These are phyloP conservation scores for Alternaria metachromatica DNA, from an alignment of 2,329 filamentous ascomycete genomes.

Conservation along the genomic window DNA sequence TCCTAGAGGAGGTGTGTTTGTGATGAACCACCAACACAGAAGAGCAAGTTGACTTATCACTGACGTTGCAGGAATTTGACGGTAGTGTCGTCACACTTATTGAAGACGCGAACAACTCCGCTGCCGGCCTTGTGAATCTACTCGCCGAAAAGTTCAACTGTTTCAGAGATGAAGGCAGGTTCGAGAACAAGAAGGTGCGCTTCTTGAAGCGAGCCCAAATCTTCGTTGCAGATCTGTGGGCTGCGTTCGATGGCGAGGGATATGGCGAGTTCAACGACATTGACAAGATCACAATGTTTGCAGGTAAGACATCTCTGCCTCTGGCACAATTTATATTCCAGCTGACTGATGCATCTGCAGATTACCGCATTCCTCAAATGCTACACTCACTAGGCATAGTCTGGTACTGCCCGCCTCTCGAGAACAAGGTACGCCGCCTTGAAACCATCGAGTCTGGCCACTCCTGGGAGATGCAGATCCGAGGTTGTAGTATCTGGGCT, in stretches of 20 bases:
- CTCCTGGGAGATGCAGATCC: slow-evolving; percentile 83
- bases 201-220: slow-evolving; percentile 96
- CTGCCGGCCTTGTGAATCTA: slow-evolving; percentile 83
- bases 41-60: slow-evolving; percentile 8
- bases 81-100: slow-evolving; percentile 78
- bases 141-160: slow-evolving; percentile 82
- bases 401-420: slow-evolving; percentile 80
- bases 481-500: slow-evolving; percentile 95
- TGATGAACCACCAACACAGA: background rate
- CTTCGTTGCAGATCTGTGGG: slow-evolving; percentile 94
- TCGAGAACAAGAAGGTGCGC: slow-evolving; percentile 76
- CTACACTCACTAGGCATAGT: slow-evolving; percentile 83
- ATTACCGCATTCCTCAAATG: slow-evolving; percentile 96
- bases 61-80: slow-evolving; percentile 68
- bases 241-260: slow-evolving; percentile 82
- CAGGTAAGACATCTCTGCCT: slow-evolving; percentile 55
- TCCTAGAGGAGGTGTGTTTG: slow-evolving; percentile 67
- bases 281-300: slow-evolving; percentile 97
- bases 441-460: slow-evolving; percentile 73
- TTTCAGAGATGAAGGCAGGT: slow-evolving; percentile 81
- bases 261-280: slow-evolving; percentile 89
- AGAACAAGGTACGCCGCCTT: slow-evolving; percentile 70
- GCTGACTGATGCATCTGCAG: slow-evolving; percentile 49
- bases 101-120: slow-evolving; percentile 75
- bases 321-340: background rate